Base-by-base conservation (phyloP, 169 alveolate species). In the Perkinsus olseni region DNA sequence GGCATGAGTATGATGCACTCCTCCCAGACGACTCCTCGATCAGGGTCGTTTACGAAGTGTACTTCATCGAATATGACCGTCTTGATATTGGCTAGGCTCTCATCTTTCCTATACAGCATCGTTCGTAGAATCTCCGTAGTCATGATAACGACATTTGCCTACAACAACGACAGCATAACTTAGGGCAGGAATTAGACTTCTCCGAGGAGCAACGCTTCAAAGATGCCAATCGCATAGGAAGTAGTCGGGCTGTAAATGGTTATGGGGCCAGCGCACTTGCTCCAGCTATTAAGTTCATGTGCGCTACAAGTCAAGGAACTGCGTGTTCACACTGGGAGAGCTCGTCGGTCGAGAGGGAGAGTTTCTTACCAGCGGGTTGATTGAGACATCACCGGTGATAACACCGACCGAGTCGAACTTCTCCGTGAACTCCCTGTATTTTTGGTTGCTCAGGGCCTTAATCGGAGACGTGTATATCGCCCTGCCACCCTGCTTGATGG, bases 1-100 rank as follows among this genome's bases (percentile, higher is more conserved):
- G 98, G 99, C 31, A 99, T 96, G 97, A 99, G 96, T 62, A 99
- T 98, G 93, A 99, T 96, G 21, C 98, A 98, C 94, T 99, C 99
- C 95, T 99, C 99, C 99, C 99, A 99, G 21, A 99, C 99, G 48
- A 98, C 99, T 13, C 99, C 99, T 90, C 99, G 96, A 91, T 97
- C 99, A 38, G 96, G 95, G 95, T 99, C 99, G 95, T 98, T 98
- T 50, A 99, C 97, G 96, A 99, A 99, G 96, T 99, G 99, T 0
- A 99, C 99, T 94, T 99, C 99, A 95, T 99, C 99, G 95, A 99
- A 98, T 38, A 99, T 98, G 0, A 99, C 99, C 1, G 92, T 82
- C 39, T 82, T 36, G 92, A 36, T 82, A 24, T 82, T 82, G 21
- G 92, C 39, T 62, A 91, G 13, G 38, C 62, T 91, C 92, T 91